phyloP scores from a whole-genome alignment of 2,329 filamentous ascomycete species.

The Alternaria tenuissima region DNA sequence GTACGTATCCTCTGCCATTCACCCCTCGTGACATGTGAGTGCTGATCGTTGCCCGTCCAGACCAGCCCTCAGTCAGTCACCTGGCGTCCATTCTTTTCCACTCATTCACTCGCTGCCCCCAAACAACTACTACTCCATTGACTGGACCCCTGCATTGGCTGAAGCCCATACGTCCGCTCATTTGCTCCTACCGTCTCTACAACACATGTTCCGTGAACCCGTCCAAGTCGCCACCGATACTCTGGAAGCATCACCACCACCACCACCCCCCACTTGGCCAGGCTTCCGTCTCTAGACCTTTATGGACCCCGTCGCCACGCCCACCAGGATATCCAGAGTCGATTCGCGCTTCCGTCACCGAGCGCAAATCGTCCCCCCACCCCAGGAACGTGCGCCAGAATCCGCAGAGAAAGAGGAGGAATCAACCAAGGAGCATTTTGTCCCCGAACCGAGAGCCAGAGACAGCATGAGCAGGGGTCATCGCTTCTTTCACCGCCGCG shows the following conservation, averaged over 20 bases:
- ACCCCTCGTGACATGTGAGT: constrained; percentile 20
- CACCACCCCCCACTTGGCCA: constrained; percentile 28
- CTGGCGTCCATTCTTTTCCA: constrained; percentile 55
- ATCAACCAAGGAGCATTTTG: constrained; percentile 5
- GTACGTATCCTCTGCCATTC: constrained; percentile 30
- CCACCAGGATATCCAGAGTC: constrained; percentile 36
- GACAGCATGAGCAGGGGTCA: constrained; percentile 43
- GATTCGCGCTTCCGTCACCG: constrained; percentile 36
- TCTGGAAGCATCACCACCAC: constrained; percentile 28
- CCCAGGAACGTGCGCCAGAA: constrained; percentile 8
- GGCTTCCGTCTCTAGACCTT: constrained; percentile 16
- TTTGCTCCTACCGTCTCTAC: constrained; percentile 44
- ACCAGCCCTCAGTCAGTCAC: constrained; percentile 45
- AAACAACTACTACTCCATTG: constrained; percentile 41
- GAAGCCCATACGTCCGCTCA: constrained; percentile 43
- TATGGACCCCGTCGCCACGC: constrained; percentile 41
- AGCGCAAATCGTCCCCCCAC: constrained; percentile 21
- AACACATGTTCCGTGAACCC: constrained; percentile 36
- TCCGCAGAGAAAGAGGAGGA: constrained; percentile 22
- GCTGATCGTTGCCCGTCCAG: constrained; percentile 38
- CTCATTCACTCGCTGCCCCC: constrained; percentile 39
- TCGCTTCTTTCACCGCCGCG: constrained; percentile 46
- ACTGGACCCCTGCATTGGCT: constrained; percentile 43
- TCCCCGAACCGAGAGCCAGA: constrained; percentile 31
- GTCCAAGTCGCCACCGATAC: constrained; percentile 31